phyloP scores from a whole-genome alignment of 108 stramenopile species.

The Stephanodiscus triporus region DNA sequence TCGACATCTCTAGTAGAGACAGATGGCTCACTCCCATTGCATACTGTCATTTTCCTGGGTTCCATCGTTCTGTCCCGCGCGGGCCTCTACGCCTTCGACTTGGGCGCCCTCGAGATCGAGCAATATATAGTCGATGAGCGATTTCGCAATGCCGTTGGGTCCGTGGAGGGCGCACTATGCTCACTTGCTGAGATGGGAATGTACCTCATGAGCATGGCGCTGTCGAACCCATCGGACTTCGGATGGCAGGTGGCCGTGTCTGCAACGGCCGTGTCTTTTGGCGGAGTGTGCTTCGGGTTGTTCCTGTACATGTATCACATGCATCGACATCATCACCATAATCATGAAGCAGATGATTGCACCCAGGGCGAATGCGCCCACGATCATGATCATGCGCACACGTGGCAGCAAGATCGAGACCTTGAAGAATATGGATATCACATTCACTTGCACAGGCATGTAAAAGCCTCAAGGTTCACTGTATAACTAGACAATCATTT shows the following conservation, averaged over 20 bases:
- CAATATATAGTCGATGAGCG: slow-evolving; percentile 45
- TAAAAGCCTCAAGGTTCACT: too few species aligned
- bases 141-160: slow-evolving; percentile 34
- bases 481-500: too few species aligned
- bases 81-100: slow-evolving; percentile 42
- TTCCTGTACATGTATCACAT: slow-evolving; percentile 37
- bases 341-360: neutral
- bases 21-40: slow-evolving; percentile 1
- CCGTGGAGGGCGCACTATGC: slow-evolving; percentile 42
- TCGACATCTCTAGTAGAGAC: neutral
- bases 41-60: slow-evolving; percentile 23
- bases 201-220: slow-evolving; percentile 24
- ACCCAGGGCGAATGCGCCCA: neutral
- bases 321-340: slow-evolving; percentile 25
- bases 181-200: slow-evolving; percentile 31
- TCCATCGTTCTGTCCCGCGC: slow-evolving; percentile 31
- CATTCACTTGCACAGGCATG: slow-evolving; percentile 30
- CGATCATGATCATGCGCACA: slow-evolving; percentile 30
- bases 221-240: slow-evolving; percentile 22
- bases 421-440: slow-evolving; percentile 28
- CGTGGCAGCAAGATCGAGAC: slow-evolving; percentile 31
- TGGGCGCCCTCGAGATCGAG: slow-evolving; percentile 43
- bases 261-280: slow-evolving; percentile 23
- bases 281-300: slow-evolving; percentile 11
- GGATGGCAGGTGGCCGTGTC: slow-evolving; percentile 31